These are phyloP conservation scores for Ustilago lituana DNA, from an alignment of 1,284 basidiomycete genomes.

Conservation along the genomic window DNA sequence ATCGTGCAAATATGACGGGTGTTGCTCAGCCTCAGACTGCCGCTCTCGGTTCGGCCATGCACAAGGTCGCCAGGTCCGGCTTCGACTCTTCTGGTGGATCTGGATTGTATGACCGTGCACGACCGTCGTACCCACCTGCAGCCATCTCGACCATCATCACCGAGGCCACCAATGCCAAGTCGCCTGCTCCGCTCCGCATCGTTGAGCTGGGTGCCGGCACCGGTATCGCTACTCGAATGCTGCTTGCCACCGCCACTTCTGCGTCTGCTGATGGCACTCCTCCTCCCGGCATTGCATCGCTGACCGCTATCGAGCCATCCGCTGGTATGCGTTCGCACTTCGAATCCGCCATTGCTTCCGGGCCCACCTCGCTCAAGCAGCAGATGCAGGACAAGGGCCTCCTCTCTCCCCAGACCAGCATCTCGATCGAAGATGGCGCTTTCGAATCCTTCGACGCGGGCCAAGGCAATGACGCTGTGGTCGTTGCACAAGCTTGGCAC, in stretches of 20 bases:
- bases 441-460: slow-evolving; percentile 56
- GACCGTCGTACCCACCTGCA: slow-evolving; percentile 50
- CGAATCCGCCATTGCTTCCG: slow-evolving; percentile 31
- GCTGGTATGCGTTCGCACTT: slow-evolving; percentile 59
- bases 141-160: slow-evolving; percentile 48
- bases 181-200: slow-evolving; percentile 43
- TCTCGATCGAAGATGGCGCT: slow-evolving; percentile 49
- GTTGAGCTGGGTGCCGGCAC: slow-evolving; percentile 63
- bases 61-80: slow-evolving; percentile 49
- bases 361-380: slow-evolving; percentile 16
- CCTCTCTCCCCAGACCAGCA: slow-evolving; percentile 28
- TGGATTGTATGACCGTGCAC: slow-evolving; percentile 55
- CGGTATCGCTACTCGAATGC: slow-evolving; percentile 58
- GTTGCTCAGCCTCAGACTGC: slow-evolving; percentile 1
- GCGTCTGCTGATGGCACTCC: slow-evolving; percentile 27
- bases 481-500: slow-evolving; percentile 63
- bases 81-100: slow-evolving; percentile 49
- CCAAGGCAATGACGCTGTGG: slow-evolving; percentile 47
- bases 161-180: slow-evolving; percentile 18
- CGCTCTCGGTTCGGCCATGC: slow-evolving; percentile 26
- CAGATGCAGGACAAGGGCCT: slow-evolving; percentile 36
- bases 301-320: slow-evolving; percentile 51
- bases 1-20: slow-evolving; percentile 14
- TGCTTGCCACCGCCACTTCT: slow-evolving; percentile 45
- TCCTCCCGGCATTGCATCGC: slow-evolving; percentile 34